These are phyloP conservation scores for Fusarium hainanense DNA, from an alignment of 2,329 filamentous ascomycete species.

Conservation along the genomic window DNA sequence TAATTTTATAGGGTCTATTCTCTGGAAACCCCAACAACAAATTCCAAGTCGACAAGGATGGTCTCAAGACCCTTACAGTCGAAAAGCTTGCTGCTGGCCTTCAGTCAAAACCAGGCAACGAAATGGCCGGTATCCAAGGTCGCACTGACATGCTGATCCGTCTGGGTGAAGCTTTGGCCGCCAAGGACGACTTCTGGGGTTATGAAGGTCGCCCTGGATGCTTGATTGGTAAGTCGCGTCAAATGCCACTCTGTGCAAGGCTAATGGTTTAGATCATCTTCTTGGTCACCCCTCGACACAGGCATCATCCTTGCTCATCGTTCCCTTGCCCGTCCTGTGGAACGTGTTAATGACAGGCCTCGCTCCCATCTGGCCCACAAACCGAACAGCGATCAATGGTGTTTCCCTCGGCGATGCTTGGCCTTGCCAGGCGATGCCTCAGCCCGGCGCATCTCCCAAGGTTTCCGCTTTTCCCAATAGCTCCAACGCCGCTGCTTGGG, in stretches of 20 bases:
- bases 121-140: slow-evolving; percentile 86
- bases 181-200: slow-evolving; percentile 86
- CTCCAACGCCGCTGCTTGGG: slow-evolving; percentile 62
- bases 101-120: slow-evolving; percentile 84
- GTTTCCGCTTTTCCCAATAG: slow-evolving; percentile 43
- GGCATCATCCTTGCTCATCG: slow-evolving; percentile 87
- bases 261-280: slow-evolving; percentile 78
- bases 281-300: slow-evolving; percentile 90
- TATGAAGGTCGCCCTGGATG: slow-evolving; percentile 87
- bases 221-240: slow-evolving; percentile 78
- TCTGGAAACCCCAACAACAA: slow-evolving; percentile 84
- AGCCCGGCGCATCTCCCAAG: slow-evolving; percentile 57
- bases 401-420: slow-evolving; percentile 92
- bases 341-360: slow-evolving; percentile 89
- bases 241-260: neutral
- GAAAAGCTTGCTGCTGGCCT: slow-evolving; percentile 82
- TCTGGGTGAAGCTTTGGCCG: slow-evolving; percentile 77
- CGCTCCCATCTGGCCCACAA: slow-evolving; percentile 86
- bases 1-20: slow-evolving; percentile 73
- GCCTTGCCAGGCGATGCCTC: slow-evolving; percentile 86
- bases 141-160: slow-evolving; percentile 81
- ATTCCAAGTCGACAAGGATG: slow-evolving; percentile 88
- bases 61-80: slow-evolving; percentile 77
- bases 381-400: slow-evolving; percentile 87
- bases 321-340: slow-evolving; percentile 90